phyloP scores from a whole-genome alignment of 768 basidiomycete species.

The Hericium erinaceus region DNA sequence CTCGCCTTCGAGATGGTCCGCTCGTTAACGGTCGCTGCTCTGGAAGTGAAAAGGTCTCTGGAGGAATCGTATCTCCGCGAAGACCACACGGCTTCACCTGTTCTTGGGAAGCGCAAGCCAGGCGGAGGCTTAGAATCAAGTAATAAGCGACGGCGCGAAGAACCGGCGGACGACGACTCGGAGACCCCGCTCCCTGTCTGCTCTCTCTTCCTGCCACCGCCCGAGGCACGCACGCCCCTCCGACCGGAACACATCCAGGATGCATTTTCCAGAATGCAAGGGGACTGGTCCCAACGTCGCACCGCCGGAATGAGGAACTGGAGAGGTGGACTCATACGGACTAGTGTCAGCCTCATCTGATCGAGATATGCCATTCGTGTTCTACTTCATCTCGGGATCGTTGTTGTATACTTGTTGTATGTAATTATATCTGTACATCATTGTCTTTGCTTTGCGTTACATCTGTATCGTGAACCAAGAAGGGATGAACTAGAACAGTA shows the following conservation, averaged over 20 bases:
- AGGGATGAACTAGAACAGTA: slow-evolving; percentile 54
- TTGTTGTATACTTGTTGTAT: slow-evolving; percentile 11
- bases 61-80: slow-evolving; percentile 65
- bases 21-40: slow-evolving; percentile 80
- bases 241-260: slow-evolving; percentile 84
- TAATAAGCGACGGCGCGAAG: slow-evolving; percentile 45
- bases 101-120: slow-evolving; percentile 64
- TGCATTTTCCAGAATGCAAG: slow-evolving; percentile 85
- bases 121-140: slow-evolving; percentile 22
- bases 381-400: slow-evolving; percentile 14
- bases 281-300: slow-evolving; percentile 71
- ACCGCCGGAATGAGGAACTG: slow-evolving; percentile 86
- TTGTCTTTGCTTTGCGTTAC: neutral
- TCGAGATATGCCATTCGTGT: slow-evolving; percentile 9
- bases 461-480: neutral
- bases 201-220: slow-evolving; percentile 72
- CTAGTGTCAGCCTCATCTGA: slow-evolving; percentile 71
- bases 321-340: slow-evolving; percentile 76
- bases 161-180: slow-evolving; percentile 41
- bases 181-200: slow-evolving; percentile 61
- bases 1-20: slow-evolving; percentile 97
- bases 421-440: slow-evolving; percentile 18
- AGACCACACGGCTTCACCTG: slow-evolving; percentile 49
- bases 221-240: slow-evolving; percentile 70
- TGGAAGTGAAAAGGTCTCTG: slow-evolving; percentile 72